Base-by-base conservation (phyloP, 768 basidiomycete genomes). In the Panaeolus papilionaceus region DNA sequence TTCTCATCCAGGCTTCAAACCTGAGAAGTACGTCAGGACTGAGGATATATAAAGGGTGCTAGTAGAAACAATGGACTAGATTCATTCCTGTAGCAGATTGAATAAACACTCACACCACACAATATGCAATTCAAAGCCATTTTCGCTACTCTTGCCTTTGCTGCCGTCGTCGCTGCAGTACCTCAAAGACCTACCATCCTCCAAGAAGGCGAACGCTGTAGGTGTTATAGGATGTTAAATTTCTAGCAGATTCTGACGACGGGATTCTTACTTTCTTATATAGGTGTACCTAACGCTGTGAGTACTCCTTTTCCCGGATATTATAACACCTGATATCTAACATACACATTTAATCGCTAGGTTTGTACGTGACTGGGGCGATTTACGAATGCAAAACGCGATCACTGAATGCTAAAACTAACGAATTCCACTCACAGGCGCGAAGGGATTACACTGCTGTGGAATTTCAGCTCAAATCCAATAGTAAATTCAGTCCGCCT, bases 361-460 rank as follows among this genome's bases (percentile, higher is more conserved):
- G 28, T 58, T 33, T 58, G 54, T 58, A 37, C 11, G 54, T 58
- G 8, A 33, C 54, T 33, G 33, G 33, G 20, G 45, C 16, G 18
- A 51, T 18, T 7, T 7, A 16, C 42, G 14, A 44, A 12, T 4
- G 14, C 5, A 1, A 44, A 14, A 42, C 3, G 42, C 18, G 18
- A 40, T 14, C 39, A 40, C 42, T 18, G 4, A 16, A 44, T 44
- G 5, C 23, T 23, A 23, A 14, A 14, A 33, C 28, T 58, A 16
- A 58, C 33, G 18, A 7, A 26, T 28, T 20, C 6, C 20, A 4
- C 20, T 23, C 12, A 26, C 47, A 58, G 54, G 54, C n/a, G 28
- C 54, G 33, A 58, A 58, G 28, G 28, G 28, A 58, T 58, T 33
- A 28, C 54, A 16, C 54, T 58, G 54, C 54, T 58, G 54, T 23